Conservation (phyloP, 1,284 basidiomycete genomes). For the Marasmius fiardii region DNA sequence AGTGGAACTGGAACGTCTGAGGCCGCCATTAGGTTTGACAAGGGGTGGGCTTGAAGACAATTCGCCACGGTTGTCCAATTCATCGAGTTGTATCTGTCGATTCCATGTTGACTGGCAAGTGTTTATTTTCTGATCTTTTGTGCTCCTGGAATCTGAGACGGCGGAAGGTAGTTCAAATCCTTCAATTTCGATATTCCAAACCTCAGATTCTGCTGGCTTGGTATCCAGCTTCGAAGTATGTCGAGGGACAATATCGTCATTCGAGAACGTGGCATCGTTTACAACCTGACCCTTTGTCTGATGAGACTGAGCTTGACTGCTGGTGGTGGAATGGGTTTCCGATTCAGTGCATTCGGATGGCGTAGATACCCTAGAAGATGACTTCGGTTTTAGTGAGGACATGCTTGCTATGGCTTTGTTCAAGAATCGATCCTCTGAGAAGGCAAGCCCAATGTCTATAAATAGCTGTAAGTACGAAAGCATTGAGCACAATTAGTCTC, state of each 20-base stretch:
- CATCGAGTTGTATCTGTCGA: neutral
- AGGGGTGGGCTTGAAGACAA: neutral
- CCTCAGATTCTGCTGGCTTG: slow-evolving; percentile 37
- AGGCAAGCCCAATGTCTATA: neutral
- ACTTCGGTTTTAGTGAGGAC: neutral
- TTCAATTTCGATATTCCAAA: slow-evolving; percentile 67
- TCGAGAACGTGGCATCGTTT: neutral
- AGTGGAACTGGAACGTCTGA: slow-evolving; percentile 28
- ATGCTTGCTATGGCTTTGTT: neutral
- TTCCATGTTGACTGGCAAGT: slow-evolving; percentile 10
- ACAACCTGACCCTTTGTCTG: neutral
- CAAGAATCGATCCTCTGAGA: slow-evolving; percentile 3
- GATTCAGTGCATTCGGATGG: neutral
- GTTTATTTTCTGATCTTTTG: slow-evolving; percentile 8
- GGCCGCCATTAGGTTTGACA: neutral
- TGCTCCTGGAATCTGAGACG: slow-evolving; percentile 7
- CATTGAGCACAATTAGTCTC: slow-evolving; percentile 14
- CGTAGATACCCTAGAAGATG: neutral
- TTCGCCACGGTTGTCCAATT: neutral
- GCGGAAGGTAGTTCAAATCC: slow-evolving; percentile 23
- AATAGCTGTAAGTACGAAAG: neutral
- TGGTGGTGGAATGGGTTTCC: neutral
- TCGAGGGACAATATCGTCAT: neutral
- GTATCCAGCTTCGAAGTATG: neutral
- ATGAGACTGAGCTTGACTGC: neutral